Evolutionary conservation across 2,329 filamentous ascomycete genomes (phyloP).

Genomic region (Clarireedia homoeocarpa): DNA sequence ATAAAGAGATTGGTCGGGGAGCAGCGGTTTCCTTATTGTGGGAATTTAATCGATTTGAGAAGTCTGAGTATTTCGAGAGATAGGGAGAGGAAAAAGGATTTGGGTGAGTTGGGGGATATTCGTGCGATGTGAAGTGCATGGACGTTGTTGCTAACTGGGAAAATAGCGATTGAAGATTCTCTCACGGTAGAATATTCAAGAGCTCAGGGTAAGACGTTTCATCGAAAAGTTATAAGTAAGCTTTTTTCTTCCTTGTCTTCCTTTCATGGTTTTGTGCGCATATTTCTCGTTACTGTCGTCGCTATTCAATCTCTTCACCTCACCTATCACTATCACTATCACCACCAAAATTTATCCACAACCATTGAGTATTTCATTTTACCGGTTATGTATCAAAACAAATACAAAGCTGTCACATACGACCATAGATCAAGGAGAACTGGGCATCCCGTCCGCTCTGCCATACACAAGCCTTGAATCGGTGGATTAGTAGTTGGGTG

Average conservation of each 20-base stretch:
- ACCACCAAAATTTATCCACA: background rate
- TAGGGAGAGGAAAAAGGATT: slow-evolving; percentile 42
- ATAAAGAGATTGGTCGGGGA: slow-evolving; percentile 41
- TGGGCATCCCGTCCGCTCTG: too few species aligned
- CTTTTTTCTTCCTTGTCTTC: slow-evolving; percentile 8
- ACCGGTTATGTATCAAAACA: background rate
- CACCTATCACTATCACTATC: background rate
- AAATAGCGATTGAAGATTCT: slow-evolving; percentile 52
- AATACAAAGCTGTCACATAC: background rate
- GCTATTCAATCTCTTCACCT: too few species aligned
- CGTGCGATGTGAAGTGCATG: background rate
- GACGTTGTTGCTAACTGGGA: background rate
- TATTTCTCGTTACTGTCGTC: background rate
- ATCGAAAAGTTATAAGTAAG: slow-evolving; percentile 67
- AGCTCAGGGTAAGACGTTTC: slow-evolving; percentile 67
- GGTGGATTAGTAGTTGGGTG: too few species aligned
- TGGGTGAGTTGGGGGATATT: slow-evolving; percentile 36
- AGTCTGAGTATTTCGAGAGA: slow-evolving; percentile 72
- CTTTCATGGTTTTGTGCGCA: background rate
- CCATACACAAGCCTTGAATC: too few species aligned
- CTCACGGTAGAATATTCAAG: slow-evolving; percentile 72
- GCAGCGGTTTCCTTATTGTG: slow-evolving; percentile 80
- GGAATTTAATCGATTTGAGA: slow-evolving; percentile 63
- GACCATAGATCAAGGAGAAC: slow-evolving; percentile 4
- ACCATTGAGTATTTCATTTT: too few species aligned